Percentiles rank a stretch among this genome's conserved stretches.
Evolutionary conservation across 148 eudicot species (phyloP).

Genomic region (Cornus kousa): DNA sequence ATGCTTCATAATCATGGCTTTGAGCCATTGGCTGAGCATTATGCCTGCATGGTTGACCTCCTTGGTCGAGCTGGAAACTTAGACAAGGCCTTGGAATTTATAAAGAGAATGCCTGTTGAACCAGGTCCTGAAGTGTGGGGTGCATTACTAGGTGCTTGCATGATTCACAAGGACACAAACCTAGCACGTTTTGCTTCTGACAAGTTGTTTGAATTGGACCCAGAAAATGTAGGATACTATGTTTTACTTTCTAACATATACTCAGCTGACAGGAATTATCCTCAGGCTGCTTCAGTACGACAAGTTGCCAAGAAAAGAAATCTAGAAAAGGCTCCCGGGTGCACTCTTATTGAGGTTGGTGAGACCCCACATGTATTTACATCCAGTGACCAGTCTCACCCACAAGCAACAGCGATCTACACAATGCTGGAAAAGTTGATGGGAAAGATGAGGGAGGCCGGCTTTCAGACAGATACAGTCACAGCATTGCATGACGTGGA

Average conservation of each 20-base stretch:
- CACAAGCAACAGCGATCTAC: slow-evolving; percentile 51
- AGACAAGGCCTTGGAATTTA: slow-evolving; percentile 61
- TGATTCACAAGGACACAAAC: slow-evolving; percentile 62
- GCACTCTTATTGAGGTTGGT: slow-evolving; percentile 65
- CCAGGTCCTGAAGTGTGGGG: slow-evolving; percentile 79
- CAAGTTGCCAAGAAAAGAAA: slow-evolving; percentile 58
- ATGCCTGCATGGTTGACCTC: slow-evolving; percentile 86
- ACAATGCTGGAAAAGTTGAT: slow-evolving; percentile 57
- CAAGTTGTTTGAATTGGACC: slow-evolving; percentile 62
- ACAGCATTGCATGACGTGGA: slow-evolving; percentile 83
- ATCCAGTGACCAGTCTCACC: slow-evolving; percentile 62
- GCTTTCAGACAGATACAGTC: slow-evolving; percentile 64
- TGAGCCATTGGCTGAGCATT: slow-evolving; percentile 68
- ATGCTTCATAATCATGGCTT: slow-evolving; percentile 58
- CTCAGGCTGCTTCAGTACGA: slow-evolving; percentile 62
- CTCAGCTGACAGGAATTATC: slow-evolving; percentile 52
- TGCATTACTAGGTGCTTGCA: slow-evolving; percentile 82
- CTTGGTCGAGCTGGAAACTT: slow-evolving; percentile 72
- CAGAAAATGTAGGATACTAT: slow-evolving; percentile 68
- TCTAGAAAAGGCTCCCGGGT: slow-evolving; percentile 63
- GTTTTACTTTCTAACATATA: slow-evolving; percentile 69
- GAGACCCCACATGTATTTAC: slow-evolving; percentile 61
- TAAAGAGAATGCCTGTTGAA: slow-evolving; percentile 54
- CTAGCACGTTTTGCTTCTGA: slow-evolving; percentile 64
- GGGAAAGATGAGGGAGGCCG: slow-evolving; percentile 72